Evolutionary conservation across 805 yeast genomes (phyloP).

Genomic region (Danielozyma ontarioensis): DNA sequence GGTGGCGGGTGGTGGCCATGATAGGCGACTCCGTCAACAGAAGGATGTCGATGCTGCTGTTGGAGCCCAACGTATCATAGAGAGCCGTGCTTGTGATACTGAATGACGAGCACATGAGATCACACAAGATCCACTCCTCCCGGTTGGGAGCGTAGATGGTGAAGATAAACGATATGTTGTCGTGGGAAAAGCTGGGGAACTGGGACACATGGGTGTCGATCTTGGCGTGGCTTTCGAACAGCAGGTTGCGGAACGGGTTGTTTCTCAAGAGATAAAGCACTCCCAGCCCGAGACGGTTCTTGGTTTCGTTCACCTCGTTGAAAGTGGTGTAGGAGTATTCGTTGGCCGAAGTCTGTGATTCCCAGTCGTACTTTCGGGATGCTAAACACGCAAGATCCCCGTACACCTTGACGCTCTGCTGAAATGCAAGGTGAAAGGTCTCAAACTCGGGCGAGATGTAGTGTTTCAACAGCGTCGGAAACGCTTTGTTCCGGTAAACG

Average conservation of each 20-base stretch:
- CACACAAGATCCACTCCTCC: conserved; percentile 33
- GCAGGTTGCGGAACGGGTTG: conserved; percentile 14
- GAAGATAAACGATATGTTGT: conserved; percentile 26
- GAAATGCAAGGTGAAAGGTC: conserved; percentile 34
- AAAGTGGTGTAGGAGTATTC: conserved; percentile 42
- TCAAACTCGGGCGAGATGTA: conserved; percentile 28
- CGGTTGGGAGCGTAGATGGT: conserved; percentile 31
- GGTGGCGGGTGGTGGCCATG: conserved; percentile 8
- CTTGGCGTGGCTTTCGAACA: conserved; percentile 15
- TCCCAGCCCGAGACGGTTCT: conserved; percentile 55
- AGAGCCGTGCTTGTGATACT: conserved; percentile 35
- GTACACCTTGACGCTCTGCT: conserved; percentile 14
- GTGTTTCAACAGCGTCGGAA: conserved; percentile 15
- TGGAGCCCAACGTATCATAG: conserved; percentile 37
- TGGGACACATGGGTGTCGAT: conserved; percentile 12
- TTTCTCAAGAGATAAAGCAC: conserved; percentile 12
- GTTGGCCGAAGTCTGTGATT: conserved; percentile 20
- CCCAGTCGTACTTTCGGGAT: conserved; percentile 29
- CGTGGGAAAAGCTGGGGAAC: conserved; percentile 8
- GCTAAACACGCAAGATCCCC: conserved; percentile 33
- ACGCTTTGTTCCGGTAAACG: conserved; percentile 41
- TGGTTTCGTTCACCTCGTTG: conserved; percentile 35
- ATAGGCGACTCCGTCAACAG: conserved; percentile 20
- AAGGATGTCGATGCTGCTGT: conserved; percentile 29
- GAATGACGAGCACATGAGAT: conserved; percentile 27